Base-by-base conservation (phyloP, 2,329 filamentous ascomycete genomes). In the Arthrobotrys iridis region DNA sequence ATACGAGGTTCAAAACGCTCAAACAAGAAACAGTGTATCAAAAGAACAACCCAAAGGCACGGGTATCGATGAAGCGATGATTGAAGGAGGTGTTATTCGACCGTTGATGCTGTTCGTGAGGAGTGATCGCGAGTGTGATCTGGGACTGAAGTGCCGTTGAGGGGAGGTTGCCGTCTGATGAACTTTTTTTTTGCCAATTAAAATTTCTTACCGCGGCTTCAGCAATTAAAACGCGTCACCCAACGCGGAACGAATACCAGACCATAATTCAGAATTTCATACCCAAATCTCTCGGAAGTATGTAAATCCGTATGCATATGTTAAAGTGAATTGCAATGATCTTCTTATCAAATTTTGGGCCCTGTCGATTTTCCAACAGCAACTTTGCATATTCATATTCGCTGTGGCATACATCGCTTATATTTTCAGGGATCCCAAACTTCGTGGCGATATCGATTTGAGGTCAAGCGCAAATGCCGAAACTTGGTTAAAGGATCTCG, bases 81-180 rank as follows among this genome's bases (percentile, higher is more conserved):
- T 26, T 28, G 48, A 46, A 28, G 26, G n/a, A 10, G 65, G 13
- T 46, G 22, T 28, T 18, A 43, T 35, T 48, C 30, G 13, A 60
- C 50, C 50, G 43, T 37, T 41, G 48, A 33, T 13, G 43, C 11
- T 26, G 30, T 48, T 40, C 20, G 50, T n/a, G 30, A 33, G 37
- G 30, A 74, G 59, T 28, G 55, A 70, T 70, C 45, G 65, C 65
- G 65, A 55, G 43, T n/a, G 35, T 37, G 46, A 20, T 20, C 43
- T 37, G 46, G 35, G 45, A 46, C 45, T 59, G 41, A 43, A 66
- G 37, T 66, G 60, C 60, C 45, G 70, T 66, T 67, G 62, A 40
- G n/a, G 60, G 24, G 57, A 45, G 62, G 43, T 62, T 66, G 60
- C 48, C 52, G 70, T 67, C 62, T 33, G 62, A 67, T 74, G 70